These are phyloP conservation scores for Ceratocystis ficicola DNA, from an alignment of 2,329 filamentous ascomycete species.

Conservation along the genomic window DNA sequence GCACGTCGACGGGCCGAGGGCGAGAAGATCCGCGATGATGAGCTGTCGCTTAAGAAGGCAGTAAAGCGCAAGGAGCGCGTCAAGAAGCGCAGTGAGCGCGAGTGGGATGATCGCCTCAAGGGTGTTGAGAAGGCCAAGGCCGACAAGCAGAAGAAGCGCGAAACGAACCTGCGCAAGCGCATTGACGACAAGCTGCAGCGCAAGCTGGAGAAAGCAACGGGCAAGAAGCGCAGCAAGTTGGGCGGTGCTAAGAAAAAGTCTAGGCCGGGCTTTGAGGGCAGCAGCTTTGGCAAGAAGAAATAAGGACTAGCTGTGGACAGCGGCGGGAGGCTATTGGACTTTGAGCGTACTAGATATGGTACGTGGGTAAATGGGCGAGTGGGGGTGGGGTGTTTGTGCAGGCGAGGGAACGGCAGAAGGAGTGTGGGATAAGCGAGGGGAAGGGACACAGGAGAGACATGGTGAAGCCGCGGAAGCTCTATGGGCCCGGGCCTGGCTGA, in stretches of 20 bases:
- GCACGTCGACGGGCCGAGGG: slow-evolving; percentile 82
- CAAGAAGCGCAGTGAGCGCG: slow-evolving; percentile 84
- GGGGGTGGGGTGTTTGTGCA: not conserved
- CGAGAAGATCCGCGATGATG: slow-evolving; percentile 79
- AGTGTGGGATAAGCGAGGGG: not conserved
- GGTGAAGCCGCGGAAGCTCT: not conserved
- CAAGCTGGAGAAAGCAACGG: slow-evolving; percentile 36
- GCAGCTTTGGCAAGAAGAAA: slow-evolving; percentile 22
- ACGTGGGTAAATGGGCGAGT: not conserved
- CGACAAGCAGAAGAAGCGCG: slow-evolving; percentile 68
- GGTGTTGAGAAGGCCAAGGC: slow-evolving; percentile 65
- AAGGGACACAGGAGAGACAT: not conserved
- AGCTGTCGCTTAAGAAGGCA: slow-evolving; percentile 78
- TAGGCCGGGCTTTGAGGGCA: slow-evolving; percentile 22
- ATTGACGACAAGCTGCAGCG: slow-evolving; percentile 57
- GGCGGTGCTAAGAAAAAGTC: slow-evolving; percentile 19
- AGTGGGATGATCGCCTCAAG: slow-evolving; percentile 65
- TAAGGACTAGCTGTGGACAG: not conserved
- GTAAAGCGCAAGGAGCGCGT: slow-evolving; percentile 81
- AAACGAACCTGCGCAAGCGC: slow-evolving; percentile 63
- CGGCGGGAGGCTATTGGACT: not conserved
- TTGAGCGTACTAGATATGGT: too few relatives aligned
- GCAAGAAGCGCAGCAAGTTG: slow-evolving; percentile 21
- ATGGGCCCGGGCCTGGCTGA: not conserved
- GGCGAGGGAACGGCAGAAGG: not conserved